phyloP scores from a whole-genome alignment of 2,329 filamentous ascomycete species.

The Fusarium torulosum region DNA sequence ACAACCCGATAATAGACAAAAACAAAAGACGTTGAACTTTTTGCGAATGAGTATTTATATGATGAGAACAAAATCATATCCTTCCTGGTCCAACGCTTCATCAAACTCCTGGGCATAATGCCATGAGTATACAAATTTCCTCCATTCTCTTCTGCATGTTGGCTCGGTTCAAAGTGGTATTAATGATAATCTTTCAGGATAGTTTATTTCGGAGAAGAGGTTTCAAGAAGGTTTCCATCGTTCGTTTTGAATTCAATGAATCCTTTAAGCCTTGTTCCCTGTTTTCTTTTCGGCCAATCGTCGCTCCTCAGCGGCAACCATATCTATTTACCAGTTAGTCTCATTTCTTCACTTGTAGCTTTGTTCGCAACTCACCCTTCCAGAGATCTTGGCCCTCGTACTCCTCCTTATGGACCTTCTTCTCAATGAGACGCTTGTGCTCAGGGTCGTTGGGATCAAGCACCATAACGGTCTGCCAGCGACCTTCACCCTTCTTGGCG shows the following conservation, averaged over 20 bases:
- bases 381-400: slow-evolving; percentile 93
- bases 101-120: slow-evolving; percentile 9
- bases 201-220: slow-evolving; percentile 3
- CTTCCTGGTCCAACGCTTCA: slow-evolving; percentile 1
- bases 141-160: slow-evolving; percentile 3
- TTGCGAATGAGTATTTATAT: slow-evolving; percentile 1
- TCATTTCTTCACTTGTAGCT: neutral
- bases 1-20: slow-evolving; percentile 18
- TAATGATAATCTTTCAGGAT: slow-evolving; percentile 7
- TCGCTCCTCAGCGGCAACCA: slow-evolving; percentile 84
- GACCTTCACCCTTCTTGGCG: slow-evolving; percentile 78
- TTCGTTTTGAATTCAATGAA: neutral
- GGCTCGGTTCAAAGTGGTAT: slow-evolving; percentile 3
- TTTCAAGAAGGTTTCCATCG: neutral
- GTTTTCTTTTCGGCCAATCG: slow-evolving; percentile 60
- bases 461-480: slow-evolving; percentile 88
- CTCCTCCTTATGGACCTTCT: slow-evolving; percentile 86
- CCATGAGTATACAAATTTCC: slow-evolving; percentile 16
- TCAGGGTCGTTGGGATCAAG: slow-evolving; percentile 84
- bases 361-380: slow-evolving; percentile 72
- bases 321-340: slow-evolving; percentile 65
- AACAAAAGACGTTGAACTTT: neutral
- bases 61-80: neutral
- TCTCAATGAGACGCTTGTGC: slow-evolving; percentile 87
- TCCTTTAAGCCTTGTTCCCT: slow-evolving; percentile 42